phyloP scores from a whole-genome alignment of 345 rosid genomes.

The Rhodamnia argentea region DNA sequence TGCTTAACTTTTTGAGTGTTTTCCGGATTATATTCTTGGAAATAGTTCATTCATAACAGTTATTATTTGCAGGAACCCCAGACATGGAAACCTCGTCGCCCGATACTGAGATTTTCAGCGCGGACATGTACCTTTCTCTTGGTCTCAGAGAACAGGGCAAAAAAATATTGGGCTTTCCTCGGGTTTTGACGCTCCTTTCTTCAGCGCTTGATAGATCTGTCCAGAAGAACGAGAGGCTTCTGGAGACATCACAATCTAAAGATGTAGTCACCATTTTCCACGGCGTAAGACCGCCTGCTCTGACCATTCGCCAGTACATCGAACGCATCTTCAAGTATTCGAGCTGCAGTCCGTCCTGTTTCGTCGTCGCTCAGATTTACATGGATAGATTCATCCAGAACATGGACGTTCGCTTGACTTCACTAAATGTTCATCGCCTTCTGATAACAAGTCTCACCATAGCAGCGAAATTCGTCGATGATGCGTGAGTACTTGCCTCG shows the following conservation, averaged over 20 bases:
- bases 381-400: slow-evolving; percentile 45
- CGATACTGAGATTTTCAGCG: slow-evolving; percentile 17
- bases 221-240: slow-evolving; percentile 27
- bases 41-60: slow-evolving; percentile 6
- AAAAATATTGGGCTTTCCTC: slow-evolving; percentile 29
- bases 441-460: slow-evolving; percentile 68
- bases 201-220: slow-evolving; percentile 54
- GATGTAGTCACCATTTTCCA: slow-evolving; percentile 45
- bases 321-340: slow-evolving; percentile 83
- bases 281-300: slow-evolving; percentile 50
- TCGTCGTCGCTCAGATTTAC: slow-evolving; percentile 63
- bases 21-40: neutral
- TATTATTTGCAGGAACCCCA: slow-evolving; percentile 11
- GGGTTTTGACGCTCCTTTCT: slow-evolving; percentile 44
- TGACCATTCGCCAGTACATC: slow-evolving; percentile 55
- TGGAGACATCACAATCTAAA: slow-evolving; percentile 14
- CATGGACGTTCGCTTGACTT: slow-evolving; percentile 42
- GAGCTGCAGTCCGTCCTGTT: slow-evolving; percentile 90
- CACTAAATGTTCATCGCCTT: slow-evolving; percentile 79
- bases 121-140: slow-evolving; percentile 34
- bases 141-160: slow-evolving; percentile 49
- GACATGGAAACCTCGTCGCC: slow-evolving; percentile 33
- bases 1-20: neutral
- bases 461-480: slow-evolving; percentile 82
- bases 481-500: slow-evolving; percentile 40